These are phyloP conservation scores for Geotrichum histeridarum DNA, from an alignment of 1,139 yeast genomes.

Conservation along the genomic window DNA sequence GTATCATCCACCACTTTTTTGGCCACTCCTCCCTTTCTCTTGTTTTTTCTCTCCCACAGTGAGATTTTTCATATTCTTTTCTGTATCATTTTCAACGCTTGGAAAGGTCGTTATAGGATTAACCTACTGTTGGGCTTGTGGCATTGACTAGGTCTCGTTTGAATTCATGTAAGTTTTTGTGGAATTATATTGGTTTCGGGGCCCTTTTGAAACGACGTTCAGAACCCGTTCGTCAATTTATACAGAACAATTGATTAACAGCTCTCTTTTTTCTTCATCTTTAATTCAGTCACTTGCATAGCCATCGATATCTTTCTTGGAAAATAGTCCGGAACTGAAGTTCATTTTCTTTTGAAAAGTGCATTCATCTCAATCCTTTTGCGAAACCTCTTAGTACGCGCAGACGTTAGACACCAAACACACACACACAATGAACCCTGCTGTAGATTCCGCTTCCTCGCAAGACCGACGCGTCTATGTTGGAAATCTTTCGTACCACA, in stretches of 20 bases:
- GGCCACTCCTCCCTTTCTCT: slow-evolving; percentile 10
- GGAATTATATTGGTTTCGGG: no score
- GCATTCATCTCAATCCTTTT: neutral
- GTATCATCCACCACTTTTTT: neutral
- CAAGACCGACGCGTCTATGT: slow-evolving; percentile 45
- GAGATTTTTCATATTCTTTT: neutral
- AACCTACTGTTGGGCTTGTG: neutral
- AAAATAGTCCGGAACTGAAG: no score
- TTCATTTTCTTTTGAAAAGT: neutral
- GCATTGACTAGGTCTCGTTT: slow-evolving; percentile 6
- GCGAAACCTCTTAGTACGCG: neutral
- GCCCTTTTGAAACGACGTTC: no score
- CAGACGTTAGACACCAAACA: neutral
- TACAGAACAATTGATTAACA: no score
- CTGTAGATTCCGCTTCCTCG: slow-evolving; percentile 12
- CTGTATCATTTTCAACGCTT: neutral
- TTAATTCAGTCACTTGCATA: no score
- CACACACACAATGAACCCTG: slow-evolving; percentile 10
- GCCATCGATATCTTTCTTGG: no score
- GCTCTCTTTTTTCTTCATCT: no score
- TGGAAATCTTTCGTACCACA: slow-evolving; percentile 58
- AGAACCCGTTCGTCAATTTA: no score
- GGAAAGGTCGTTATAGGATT: neutral
- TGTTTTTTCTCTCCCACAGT: neutral
- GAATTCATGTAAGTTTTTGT: slow-evolving; percentile 1